Conservation (phyloP, 495 filamentous ascomycete genomes). For the Aspergillus wentii region DNA sequence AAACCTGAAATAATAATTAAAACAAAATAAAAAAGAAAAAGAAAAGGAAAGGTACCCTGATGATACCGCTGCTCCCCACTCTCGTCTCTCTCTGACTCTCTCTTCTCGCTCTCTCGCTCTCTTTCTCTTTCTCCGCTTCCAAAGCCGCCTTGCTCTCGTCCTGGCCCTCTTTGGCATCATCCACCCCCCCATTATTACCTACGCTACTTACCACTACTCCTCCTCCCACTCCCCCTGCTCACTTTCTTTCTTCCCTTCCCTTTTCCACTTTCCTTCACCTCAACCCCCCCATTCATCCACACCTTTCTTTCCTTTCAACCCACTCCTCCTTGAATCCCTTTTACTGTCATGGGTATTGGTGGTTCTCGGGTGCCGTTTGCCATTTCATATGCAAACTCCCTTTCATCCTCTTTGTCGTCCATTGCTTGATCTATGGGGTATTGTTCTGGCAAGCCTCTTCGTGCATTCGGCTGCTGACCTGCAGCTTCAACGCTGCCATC, state of each 20-base stretch:
- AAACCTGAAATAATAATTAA: too few species aligned
- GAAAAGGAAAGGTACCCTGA: conserved; percentile 12
- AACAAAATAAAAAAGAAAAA: too few species aligned
- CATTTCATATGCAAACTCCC: conserved; percentile 18
- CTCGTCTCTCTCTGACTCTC: conserved; percentile 4
- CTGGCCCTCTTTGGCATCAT: conserved; percentile 27
- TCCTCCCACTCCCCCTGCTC: conserved; percentile 20
- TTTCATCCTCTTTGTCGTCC: conserved; percentile 12
- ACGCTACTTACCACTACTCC: too few species aligned
- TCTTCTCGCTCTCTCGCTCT: conserved; percentile 8
- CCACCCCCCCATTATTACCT: too few species aligned
- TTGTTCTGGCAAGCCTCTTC: conserved; percentile 27
- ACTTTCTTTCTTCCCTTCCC: conserved; percentile 9
- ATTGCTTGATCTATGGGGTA: conserved; percentile 38
- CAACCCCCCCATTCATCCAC: conserved; percentile 4
- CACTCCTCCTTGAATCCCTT: conserved; percentile 1
- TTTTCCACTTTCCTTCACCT: conserved; percentile 12
- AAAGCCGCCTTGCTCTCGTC: conserved; percentile 18
- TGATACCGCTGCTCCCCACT: conserved; percentile 20
- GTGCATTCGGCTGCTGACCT: conserved; percentile 44
- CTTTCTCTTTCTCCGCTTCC: conserved; percentile 13
- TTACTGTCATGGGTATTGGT: conserved; percentile 22
- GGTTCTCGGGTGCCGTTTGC: conserved; percentile 15
- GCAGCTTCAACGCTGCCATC: conserved; percentile 41
- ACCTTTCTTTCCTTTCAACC: conserved; percentile 4